Evolutionary conservation across 1,284 basidiomycete genomes (phyloP), one percentile per base, ranked within the genome.

Genomic region (Pterula multifida): DNA sequence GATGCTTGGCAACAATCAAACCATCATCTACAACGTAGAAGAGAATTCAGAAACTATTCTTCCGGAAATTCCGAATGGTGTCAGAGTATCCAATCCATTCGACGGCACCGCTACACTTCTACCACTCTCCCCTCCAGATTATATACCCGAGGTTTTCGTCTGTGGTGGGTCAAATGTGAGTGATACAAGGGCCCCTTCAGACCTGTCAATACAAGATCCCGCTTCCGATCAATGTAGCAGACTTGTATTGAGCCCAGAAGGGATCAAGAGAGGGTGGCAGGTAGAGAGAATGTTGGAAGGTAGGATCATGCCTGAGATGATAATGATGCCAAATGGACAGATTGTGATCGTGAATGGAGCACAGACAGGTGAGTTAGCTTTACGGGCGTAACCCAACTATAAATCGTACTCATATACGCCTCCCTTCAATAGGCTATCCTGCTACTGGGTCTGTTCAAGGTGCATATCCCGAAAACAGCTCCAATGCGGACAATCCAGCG

Each of bases 271-370:
- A 36, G 69, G 68, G 2, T 71, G 70, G 70, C 49, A 61, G 22
- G 61, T 67, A 3, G 67, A 70, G 50, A 51, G 58, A 12, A 66
- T 71, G 66, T 60, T 67, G 0, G 60, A 62, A 23, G 54, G 62
- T 21, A 58, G 73, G 15, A 66, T 69, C 22, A 76, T 78, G 73
- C 68, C 68, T 3, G 70, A 73, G 56, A 63, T 71, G 45, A 56
- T 80, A 17, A 65, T 78, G 25, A 60, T 77, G 23, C 78, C 78
- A 1, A 73, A 75, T 54, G 77, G 76, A 2, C 66, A 72, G 55
- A 58, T 76, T 6, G 57, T 77, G 28, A 70, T 78, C 53, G 63
- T 68, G 42, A 76, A 75, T 57, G 76, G 72, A 23, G 73, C 61
- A 0, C 49, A 58, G 25, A 65, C 65, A 11, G 39, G 39, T 42